Base-by-base conservation (phyloP, 73 alveolate species). In the Paramecium tetraurelia region DNA sequence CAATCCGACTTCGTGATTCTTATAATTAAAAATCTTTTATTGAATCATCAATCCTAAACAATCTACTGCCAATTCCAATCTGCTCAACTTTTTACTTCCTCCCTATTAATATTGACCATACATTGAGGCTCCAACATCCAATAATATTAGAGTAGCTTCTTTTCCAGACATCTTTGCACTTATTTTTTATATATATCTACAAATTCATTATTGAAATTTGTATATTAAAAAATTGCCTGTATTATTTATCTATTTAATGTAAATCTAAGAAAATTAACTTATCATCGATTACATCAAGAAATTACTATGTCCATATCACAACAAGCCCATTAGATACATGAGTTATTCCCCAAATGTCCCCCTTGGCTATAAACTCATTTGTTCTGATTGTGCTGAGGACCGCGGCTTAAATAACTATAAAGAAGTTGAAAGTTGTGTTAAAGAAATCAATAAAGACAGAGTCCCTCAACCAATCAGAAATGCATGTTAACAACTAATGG, bases 41-140 rank as follows among this genome's bases (percentile, higher is more conserved):
- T 96, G 96, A 5, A 96, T 22, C 59, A 96, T 95, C 92, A 95
- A 93, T 70, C 87, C 92, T 35, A 95, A 87, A 29, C 97, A 94
- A 58, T 96, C 96, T n/a, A 68, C 75, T 58, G 99, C 98, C 29
- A 90, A 86, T 22, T 93, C 93, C 8, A 96, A 86, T 57, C 98
- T 77, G 6, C 53, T 88, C 71, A 48, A n/a, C 71, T 93, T 89
- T 59, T 63, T 89, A 14, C 50, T 20, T 18, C 44, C 92, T 44
- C 57, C 44, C 57, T 33, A 59, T 50, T 92, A 87, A 24, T 89
- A 75, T 16, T 12, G 11, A 29, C 89, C 12, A 27, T 86, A 43
- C 98, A 96, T 96, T 6, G 98, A 86, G 29, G 93, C 75, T 27
- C 97, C 93, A 38, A 96, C 96, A 95, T 96, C 98, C 33, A 96